A percentile compares a stretch with the other conserved stretches of the same genome.
Evolutionary conservation across 2,329 filamentous ascomycete genomes (phyloP).

Genomic region (Aspergillus sp.): DNA sequence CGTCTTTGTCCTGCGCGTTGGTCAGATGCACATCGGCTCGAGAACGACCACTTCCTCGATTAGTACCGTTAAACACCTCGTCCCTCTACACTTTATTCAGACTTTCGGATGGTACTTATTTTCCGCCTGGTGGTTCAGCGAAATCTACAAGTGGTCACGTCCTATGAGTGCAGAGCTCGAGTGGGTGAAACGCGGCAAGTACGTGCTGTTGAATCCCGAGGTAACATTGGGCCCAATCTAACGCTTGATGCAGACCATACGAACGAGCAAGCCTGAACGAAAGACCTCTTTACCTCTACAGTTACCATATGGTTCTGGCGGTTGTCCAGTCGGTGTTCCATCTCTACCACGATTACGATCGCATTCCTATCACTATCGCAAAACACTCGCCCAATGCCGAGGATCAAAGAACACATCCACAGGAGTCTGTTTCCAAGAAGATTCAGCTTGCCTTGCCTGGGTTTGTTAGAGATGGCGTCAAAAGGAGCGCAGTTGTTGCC

Average conservation of each 20-base stretch:
- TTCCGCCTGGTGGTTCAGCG: constrained; percentile 72
- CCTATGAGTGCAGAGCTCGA: constrained; percentile 56
- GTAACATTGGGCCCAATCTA: background rate
- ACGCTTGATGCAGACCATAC: constrained; percentile 32
- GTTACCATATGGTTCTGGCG: constrained; percentile 62
- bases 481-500: constrained; percentile 34
- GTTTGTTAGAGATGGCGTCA: constrained; percentile 26
- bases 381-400: constrained; percentile 26
- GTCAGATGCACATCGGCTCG: constrained; percentile 68
- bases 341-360: constrained; percentile 66
- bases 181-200: constrained; percentile 65
- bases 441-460: constrained; percentile 29
- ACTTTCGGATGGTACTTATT: constrained; percentile 69
- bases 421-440: constrained; percentile 31
- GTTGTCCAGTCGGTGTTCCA: constrained; percentile 63
- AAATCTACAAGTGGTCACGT: constrained; percentile 71
- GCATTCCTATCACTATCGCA: constrained; percentile 48
- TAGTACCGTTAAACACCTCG: constrained; percentile 54
- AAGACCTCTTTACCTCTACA: constrained; percentile 71
- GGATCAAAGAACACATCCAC: constrained; percentile 31
- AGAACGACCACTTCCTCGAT: constrained; percentile 64
- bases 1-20: constrained; percentile 78
- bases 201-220: constrained; percentile 32
- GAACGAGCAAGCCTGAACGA: constrained; percentile 79
- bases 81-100: constrained; percentile 57